Base-by-base conservation (phyloP, 2,329 filamentous ascomycete genomes). In the Parasarocladium wereldwijsianum region DNA sequence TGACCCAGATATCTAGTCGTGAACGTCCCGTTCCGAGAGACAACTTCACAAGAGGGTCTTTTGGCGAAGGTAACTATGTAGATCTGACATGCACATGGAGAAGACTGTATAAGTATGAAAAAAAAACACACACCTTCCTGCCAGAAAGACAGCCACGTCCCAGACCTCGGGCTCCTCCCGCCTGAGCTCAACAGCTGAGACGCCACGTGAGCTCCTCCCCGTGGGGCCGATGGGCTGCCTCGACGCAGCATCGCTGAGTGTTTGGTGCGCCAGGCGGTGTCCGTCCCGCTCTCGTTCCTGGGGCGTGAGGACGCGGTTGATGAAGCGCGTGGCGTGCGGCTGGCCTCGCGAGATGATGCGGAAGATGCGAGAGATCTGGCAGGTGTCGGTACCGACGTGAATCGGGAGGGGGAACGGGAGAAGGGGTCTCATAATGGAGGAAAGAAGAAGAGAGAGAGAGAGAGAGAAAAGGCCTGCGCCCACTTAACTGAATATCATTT, bases 371-470 rank as follows among this genome's bases (percentile, higher is more conserved):
- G 63, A 52, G 34, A 84, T 66, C 34, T 65, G 64, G 50, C 81
- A 84, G 33, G 93, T 77, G 47, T 93, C 85, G 27, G 71, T 87
- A 34, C 85, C 85, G 31, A 93, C 58, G 28, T 65, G 64, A 10
- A 87, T 46, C 1, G 72, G 60, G n/a, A 72, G 60, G 1, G 76
- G 75, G 41, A 86, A 83, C 3, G 47, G 47, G 12, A 45, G 43
- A 25, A 56, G 32, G 15, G 46, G 44, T 37, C 43, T 51, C 50
- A 52, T 51, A 15, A 24, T n/a, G n/a, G n/a, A n/a, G n/a, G n/a
- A n/a, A n/a, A n/a, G n/a, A n/a, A n/a, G n/a, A n/a, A n/a, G n/a
- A n/a, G n/a, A n/a, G n/a, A n/a, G n/a, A n/a, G n/a, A n/a, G n/a
- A n/a, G n/a, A n/a, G n/a, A n/a, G n/a, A n/a, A n/a, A n/a, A n/a